Evolutionary conservation across 306 rosid species (phyloP).

Genomic region (Psophocarpus tetragonolobus): DNA sequence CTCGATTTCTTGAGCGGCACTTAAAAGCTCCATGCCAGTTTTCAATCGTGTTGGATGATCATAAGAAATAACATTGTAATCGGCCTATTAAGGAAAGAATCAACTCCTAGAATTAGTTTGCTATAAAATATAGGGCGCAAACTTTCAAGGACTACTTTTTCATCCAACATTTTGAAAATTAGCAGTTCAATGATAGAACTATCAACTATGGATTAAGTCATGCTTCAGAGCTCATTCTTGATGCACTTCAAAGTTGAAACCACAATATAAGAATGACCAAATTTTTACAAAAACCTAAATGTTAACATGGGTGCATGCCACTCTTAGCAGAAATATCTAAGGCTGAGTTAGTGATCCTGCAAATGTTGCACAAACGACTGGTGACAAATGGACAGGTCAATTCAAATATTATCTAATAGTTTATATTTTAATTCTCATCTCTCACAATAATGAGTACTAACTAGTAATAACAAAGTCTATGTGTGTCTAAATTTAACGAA

Average conservation of each 20-base stretch:
- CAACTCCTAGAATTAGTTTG: neutral
- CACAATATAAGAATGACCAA: neutral
- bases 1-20: conserved; percentile 75
- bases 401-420: no score
- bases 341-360: neutral
- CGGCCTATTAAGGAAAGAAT: conserved; percentile 50
- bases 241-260: neutral
- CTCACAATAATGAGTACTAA: neutral
- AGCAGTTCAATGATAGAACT: conserved; percentile 3
- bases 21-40: conserved; percentile 80
- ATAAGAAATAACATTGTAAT: conserved; percentile 80
- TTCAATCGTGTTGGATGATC: conserved; percentile 57
- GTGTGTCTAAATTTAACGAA: neutral
- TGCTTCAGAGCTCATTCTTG: neutral
- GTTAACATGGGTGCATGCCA: neutral
- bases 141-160: neutral
- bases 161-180: neutral
- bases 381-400: neutral
- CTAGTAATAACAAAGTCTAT: neutral
- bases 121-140: neutral
- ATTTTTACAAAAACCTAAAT: no score
- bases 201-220: neutral
- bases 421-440: no score
- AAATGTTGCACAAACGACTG: neutral
- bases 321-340: neutral